phyloP scores from a whole-genome alignment of 225 moss, liverwort and hornwort species.

The Lunularia cruciata region DNA sequence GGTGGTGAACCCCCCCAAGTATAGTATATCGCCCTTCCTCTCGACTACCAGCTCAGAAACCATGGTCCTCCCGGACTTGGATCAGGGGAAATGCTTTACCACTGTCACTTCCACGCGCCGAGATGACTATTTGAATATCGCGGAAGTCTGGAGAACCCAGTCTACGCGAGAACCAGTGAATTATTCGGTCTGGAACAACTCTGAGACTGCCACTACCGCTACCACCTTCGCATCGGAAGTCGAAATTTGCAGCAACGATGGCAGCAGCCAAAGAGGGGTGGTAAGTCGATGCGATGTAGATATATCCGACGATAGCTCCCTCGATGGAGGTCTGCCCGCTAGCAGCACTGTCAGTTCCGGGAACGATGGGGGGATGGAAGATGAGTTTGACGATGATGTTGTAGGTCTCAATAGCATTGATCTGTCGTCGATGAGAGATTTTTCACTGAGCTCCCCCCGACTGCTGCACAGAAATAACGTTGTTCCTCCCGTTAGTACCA shows the following conservation, averaged over 20 bases:
- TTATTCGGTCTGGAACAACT: no score
- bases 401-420: conserved; percentile 5
- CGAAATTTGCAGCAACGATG: no score
- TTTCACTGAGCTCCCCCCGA: conserved; percentile 10
- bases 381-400: conserved; percentile 19
- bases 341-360: conserved; percentile 25
- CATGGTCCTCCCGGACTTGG: background rate
- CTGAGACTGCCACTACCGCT: no score
- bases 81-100: conserved; percentile 30
- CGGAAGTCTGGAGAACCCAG: no score
- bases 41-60: background rate
- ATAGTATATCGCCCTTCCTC: background rate
- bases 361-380: conserved; percentile 16
- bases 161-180: no score
- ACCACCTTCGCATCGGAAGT: no score
- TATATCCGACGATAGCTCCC: conserved; percentile 21
- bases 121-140: conserved; percentile 12
- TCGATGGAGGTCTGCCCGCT: conserved; percentile 16
- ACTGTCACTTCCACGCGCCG: conserved; percentile 11
- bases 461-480: background rate
- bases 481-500: background rate
- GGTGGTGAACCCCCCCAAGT: background rate
- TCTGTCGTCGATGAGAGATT: background rate
- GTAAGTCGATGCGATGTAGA: background rate
- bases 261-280: background rate